Base-by-base conservation (phyloP, 148 eudicot genomes). In the Spergularia bocconei region DNA sequence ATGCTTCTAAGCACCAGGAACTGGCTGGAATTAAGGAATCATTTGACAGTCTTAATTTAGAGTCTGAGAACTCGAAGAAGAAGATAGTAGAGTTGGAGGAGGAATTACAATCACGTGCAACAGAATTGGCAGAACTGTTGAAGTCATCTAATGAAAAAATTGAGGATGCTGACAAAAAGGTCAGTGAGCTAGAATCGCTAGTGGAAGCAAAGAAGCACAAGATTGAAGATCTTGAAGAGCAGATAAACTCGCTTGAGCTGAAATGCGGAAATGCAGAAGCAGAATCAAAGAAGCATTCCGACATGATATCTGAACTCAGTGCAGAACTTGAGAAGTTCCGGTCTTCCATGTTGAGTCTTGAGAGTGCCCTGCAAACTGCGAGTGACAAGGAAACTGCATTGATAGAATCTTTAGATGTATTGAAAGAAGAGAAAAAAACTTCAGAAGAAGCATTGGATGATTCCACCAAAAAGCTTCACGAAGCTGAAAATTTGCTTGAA, bases 11-110 rank as follows among this genome's bases (percentile, higher is more conserved):
- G 79, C 85, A 88, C 74, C 83, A 84, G 83, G 97, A 92, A 82
- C 79, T 92, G 39, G 56, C 78, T 1, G 80, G 86, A 29, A 83
- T 92, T 36, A 92, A 90, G 79, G 96, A 92, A 79, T 83, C 89
- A 39, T 91, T 84, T 73, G 94, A 88, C 47, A 75, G 69, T 74
- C 85, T 92, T 61, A 89, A 47, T 74, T 72, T 96, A 52, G 97
- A 96, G 80, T 73, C 86, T 11, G 97, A 92, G 73, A 80, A 79
- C 84, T 91, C 98, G 11, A 92, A 84, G 77, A 95, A 91, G 86
- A 92, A 80, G 79, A 81, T 88, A 74, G 74, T 77, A 60, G 91
- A 85, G 71, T 85, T 96, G 67, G 93, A 92, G 76, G 83, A 81
- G 70, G 89, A 88, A 71, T 79, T 96, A 38, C 81, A 84, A 48